Percentiles rank a stretch among this genome's conserved stretches.
These are phyloP conservation scores for Chlamydomonas asymmetrica DNA, from an alignment of 139 green algal genomes.

Conservation along the genomic window DNA sequence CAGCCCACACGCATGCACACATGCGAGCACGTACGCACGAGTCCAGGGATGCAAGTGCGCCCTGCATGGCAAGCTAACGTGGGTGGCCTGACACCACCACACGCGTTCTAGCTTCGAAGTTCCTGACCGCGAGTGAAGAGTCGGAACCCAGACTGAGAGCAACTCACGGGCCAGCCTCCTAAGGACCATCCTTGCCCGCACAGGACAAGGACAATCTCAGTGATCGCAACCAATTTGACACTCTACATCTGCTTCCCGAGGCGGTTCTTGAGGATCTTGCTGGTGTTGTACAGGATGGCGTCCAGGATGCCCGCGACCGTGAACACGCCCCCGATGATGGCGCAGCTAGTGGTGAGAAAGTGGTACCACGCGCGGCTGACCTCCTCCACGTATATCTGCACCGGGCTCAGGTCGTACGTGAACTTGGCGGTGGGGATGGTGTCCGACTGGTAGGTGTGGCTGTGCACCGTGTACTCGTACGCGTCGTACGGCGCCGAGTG, in stretches of 20 bases:
- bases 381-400: constrained; percentile 44
- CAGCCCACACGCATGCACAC: no score
- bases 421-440: constrained; percentile 75
- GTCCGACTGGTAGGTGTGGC: constrained; percentile 77
- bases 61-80: no score
- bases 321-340: constrained; percentile 87
- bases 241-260: constrained; percentile 35
- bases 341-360: constrained; percentile 87
- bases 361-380: constrained; percentile 59
- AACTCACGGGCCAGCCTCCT: no score
- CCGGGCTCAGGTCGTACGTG: constrained; percentile 51
- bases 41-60: no score
- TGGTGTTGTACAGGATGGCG: constrained; percentile 64
- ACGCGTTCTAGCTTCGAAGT: no score
- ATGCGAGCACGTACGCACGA: no score
- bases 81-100: no score
- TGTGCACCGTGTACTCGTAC: constrained; percentile 92
- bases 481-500: constrained; percentile 64
- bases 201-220: no score
- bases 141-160: no score
- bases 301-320: constrained; percentile 90
- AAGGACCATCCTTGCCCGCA: no score
- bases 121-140: no score
- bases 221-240: no score
- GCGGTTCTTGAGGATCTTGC: constrained; percentile 69